Percentiles rank a stretch among this genome's conserved stretches.
These are phyloP conservation scores for Peronosclerospora sorghi DNA, from an alignment of 352 stramenopile species.

Conservation along the genomic window DNA sequence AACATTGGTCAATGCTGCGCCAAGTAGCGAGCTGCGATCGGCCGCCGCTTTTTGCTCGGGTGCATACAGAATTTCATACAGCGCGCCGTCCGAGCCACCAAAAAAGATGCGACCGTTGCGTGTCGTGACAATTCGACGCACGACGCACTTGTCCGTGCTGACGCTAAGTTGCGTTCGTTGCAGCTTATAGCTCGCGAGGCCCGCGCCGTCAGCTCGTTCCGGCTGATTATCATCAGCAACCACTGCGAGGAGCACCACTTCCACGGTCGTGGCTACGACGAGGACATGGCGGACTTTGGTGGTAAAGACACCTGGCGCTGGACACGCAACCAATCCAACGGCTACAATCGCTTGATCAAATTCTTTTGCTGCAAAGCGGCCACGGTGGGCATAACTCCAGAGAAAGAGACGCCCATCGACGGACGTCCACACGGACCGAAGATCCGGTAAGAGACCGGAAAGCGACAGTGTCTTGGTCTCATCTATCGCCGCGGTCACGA, in stretches of 20 bases:
- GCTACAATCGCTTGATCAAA: slow-evolving; percentile 89
- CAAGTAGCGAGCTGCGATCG: slow-evolving; percentile 22
- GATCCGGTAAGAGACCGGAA: slow-evolving; percentile 87
- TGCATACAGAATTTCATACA: slow-evolving; percentile 90
- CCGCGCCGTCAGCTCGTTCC: slow-evolving; percentile 5
- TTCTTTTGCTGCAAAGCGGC: slow-evolving; percentile 80
- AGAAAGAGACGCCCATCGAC: slow-evolving; percentile 91
- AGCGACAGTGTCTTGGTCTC: slow-evolving; percentile 64
- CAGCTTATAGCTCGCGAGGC: slow-evolving; percentile 26
- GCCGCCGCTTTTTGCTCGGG: slow-evolving; percentile 25
- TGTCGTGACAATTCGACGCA: slow-evolving; percentile 84
- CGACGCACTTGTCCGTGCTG: slow-evolving; percentile 89
- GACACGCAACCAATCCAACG: slow-evolving; percentile 80
- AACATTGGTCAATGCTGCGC: slow-evolving; percentile 18
- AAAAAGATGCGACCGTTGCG: slow-evolving; percentile 91
- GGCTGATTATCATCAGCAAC: slow-evolving; percentile 38
- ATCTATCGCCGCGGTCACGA: slow-evolving; percentile 61
- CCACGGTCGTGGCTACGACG: slow-evolving; percentile 91
- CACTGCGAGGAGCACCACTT: slow-evolving; percentile 90
- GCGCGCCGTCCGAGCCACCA: slow-evolving; percentile 89
- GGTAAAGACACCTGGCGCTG: slow-evolving; percentile 88
- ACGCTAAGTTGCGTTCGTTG: slow-evolving; percentile 85
- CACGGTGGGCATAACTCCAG: slow-evolving; percentile 86
- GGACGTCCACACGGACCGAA: slow-evolving; percentile 91
- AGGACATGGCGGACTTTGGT: slow-evolving; percentile 90